These are phyloP conservation scores for Chaetomium fimeti DNA, from an alignment of 495 filamentous ascomycete species.

Conservation along the genomic window DNA sequence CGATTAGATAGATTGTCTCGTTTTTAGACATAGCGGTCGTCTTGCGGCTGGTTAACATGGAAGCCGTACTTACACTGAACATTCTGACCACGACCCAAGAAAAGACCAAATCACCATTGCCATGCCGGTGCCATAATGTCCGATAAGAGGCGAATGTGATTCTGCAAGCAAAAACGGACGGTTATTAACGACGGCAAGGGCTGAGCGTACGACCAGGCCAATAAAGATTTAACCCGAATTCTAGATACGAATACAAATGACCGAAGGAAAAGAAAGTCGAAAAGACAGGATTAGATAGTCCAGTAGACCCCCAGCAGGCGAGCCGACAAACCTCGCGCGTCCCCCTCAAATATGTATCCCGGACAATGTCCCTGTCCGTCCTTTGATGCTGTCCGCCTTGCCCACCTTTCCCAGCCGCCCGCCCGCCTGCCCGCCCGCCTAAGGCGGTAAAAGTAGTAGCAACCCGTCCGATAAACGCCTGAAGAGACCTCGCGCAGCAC, in stretches of 20 bases:
- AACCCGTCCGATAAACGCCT: slow-evolving; percentile 4
- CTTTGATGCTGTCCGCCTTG: not conserved
- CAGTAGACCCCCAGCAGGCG: not conserved
- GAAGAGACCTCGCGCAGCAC: not conserved
- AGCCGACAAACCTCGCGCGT: not conserved
- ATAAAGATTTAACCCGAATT: not conserved
- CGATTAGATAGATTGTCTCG: too few relatives aligned
- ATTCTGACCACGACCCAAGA: too few relatives aligned
- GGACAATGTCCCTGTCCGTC: not conserved
- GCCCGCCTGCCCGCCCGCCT: not conserved
- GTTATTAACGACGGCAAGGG: not conserved
- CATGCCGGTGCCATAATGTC: too few relatives aligned
- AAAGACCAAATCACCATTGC: too few relatives aligned
- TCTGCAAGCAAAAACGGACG: not conserved
- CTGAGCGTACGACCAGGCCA: not conserved
- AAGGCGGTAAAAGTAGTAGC: too few relatives aligned
- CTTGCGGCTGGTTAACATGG: too few relatives aligned
- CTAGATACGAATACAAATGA: not conserved
- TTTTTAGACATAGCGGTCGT: too few relatives aligned
- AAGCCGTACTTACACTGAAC: too few relatives aligned
- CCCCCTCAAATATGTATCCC: not conserved
- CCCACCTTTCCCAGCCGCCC: not conserved
- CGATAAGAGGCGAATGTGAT: too few relatives aligned
- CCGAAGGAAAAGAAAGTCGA: not conserved
- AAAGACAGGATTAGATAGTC: not conserved